Evolutionary conservation across 768 basidiomycete species (phyloP), one percentile per base, ranked within the genome.

Genomic region (Suillus paluster): DNA sequence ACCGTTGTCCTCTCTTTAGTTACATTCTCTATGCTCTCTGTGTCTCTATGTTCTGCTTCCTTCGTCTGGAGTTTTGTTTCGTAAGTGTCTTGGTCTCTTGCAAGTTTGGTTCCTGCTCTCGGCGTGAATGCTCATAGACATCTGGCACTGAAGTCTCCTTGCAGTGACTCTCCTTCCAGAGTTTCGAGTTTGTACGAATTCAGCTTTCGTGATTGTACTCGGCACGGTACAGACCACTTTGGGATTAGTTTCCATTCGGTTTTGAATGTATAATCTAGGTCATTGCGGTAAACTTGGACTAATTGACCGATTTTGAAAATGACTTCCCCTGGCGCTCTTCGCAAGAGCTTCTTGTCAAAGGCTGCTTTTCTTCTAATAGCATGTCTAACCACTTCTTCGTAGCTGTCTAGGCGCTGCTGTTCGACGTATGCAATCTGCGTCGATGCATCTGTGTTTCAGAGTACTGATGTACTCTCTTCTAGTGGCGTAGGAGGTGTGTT

Each of bases 391-490:
- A 66, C 62, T 15, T 68, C 58, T 1, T 66, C 62, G 59, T 73
- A 73, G 2, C 71, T 75, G 49, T 78, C 76, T 0, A 74, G 57
- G 10, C 68, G 65, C 53, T 76, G 76, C 58, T 76, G 74, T 7
- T 41, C 70, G 0, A 68, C 73, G 54, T 77, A 75, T 3, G 68
- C 70, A 61, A 77, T 65, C 45, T 78, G 78, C 0, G 57, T n/a
- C 2, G 45, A 17, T 14, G 52, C 38, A 1, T 59, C 49, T 8
- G 27, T 12, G 2, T 17, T 42, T 9, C 27, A 12, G 14, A 27
- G 56, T 42, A 38, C 56, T 30, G 30, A 30, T 15, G 19, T n/a
- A 38, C 34, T 38, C 17, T 9, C 14, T 10, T 65, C 27, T 9
- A 62, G 12, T 19, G 62, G 52, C 27, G 45, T 27, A 19, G 7